Percentiles rank a stretch among this genome's conserved stretches.
Evolutionary conservation across 1,139 yeast genomes (phyloP).

Genomic region (Yamadazyma kanchanaburiensis): DNA sequence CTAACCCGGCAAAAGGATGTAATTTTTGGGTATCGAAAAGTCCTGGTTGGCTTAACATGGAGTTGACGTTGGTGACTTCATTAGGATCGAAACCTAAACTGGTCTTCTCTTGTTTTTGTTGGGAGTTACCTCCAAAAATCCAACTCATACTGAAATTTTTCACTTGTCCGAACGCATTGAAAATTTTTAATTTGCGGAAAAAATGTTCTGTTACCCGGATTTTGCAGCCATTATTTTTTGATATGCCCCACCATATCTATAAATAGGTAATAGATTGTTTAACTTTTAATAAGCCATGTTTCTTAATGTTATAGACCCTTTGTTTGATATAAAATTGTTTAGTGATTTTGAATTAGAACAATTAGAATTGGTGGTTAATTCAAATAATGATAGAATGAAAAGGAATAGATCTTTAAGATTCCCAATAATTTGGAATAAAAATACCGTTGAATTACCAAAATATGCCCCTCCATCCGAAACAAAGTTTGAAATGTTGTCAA

Average conservation of each 20-base stretch:
- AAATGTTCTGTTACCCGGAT: conserved; percentile 5
- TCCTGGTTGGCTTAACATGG: conserved; percentile 58
- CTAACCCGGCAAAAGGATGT: conserved; percentile 94
- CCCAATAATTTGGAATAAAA: neutral
- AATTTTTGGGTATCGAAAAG: conserved; percentile 68
- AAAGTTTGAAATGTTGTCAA: conserved; percentile 2
- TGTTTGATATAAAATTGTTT: conserved; percentile 11
- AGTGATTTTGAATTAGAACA: conserved; percentile 5
- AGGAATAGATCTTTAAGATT: conserved; percentile 4
- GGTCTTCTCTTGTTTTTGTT: conserved; percentile 14
- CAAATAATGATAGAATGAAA: conserved; percentile 4
- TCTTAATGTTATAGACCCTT: conserved; percentile 14
- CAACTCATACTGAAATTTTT: conserved; percentile 36
- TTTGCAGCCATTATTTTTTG: conserved; percentile 4
- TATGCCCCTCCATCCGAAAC: conserved; percentile 6
- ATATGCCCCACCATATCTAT: too few relatives aligned
- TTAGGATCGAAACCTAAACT: conserved; percentile 67
- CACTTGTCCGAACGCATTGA: too few relatives aligned
- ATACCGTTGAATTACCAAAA: conserved; percentile 2
- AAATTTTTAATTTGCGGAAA: too few relatives aligned
- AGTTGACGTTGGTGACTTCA: conserved; percentile 61
- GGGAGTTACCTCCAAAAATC: conserved; percentile 53
- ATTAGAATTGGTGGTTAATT: conserved; percentile 4
- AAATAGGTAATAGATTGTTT: too few relatives aligned
- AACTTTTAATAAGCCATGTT: conserved; percentile 1